phyloP scores from a whole-genome alignment of 257 asterid genomes.

The Striga asiatica region DNA sequence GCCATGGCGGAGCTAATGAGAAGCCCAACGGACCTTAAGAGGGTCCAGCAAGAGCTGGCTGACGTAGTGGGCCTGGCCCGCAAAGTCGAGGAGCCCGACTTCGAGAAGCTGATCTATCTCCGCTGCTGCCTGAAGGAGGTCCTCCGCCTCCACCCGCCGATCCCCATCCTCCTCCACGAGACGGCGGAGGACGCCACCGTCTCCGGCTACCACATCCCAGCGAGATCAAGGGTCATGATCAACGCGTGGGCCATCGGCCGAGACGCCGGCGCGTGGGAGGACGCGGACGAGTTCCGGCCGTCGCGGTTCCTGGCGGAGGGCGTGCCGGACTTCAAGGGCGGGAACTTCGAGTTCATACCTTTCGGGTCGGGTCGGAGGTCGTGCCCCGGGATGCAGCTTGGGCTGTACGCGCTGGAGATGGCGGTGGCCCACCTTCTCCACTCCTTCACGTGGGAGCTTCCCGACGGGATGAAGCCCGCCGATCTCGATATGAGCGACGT shows the following conservation, averaged over 20 bases:
- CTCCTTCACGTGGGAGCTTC: conserved; percentile 35
- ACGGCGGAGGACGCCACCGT: conserved; percentile 22
- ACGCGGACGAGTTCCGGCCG: conserved; percentile 30
- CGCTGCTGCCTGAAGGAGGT: conserved; percentile 33
- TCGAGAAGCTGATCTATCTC: conserved; percentile 31
- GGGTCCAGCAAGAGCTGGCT: conserved; percentile 28
- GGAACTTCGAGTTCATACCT: conserved; percentile 36
- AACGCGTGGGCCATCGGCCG: conserved; percentile 51
- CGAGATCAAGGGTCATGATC: conserved; percentile 29
- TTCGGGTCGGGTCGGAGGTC: conserved; percentile 49
- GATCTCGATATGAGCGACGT: conserved; percentile 35
- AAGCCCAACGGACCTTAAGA: conserved; percentile 26
- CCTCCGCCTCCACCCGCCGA: conserved; percentile 52
- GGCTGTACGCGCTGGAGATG: conserved; percentile 28
- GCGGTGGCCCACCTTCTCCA: conserved; percentile 39
- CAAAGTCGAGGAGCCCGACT: conserved; percentile 30
- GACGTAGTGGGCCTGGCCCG: conserved; percentile 27
- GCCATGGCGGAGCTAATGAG: conserved; percentile 41
- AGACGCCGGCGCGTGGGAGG: conserved; percentile 30
- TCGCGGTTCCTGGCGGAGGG: conserved; percentile 25
- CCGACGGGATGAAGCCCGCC: conserved; percentile 28
- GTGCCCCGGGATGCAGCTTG: conserved; percentile 48
- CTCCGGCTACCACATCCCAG: conserved; percentile 32
- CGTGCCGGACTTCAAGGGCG: conserved; percentile 29
- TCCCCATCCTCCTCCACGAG: conserved; percentile 42